Base-by-base conservation (phyloP, 148 eudicot genomes). In the Fagopyrum tataricum region DNA sequence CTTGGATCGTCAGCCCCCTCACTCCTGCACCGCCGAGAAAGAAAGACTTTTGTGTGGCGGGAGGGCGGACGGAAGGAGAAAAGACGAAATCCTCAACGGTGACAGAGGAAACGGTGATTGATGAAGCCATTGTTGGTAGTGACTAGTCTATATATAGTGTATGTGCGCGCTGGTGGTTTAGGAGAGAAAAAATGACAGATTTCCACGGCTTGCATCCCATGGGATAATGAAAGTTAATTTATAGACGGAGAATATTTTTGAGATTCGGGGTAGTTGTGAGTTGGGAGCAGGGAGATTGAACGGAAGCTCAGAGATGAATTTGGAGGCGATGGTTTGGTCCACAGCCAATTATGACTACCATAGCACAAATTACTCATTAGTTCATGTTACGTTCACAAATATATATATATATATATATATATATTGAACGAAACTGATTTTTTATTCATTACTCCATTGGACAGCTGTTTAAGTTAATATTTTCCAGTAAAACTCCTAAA, bases 11-110 rank as follows among this genome's bases (percentile, higher is more conserved):
- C 82, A 93, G 56, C 3, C 89, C 92, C 78, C 98, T 86, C 79
- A 56, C 96, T 43, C 96, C 98, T 93, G 96, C 96, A 73, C 93
- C 96, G 69, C 79, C 96, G 73, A 90, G 93, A 83, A 90, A 82
- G 77, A 92, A 83, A 11, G 88, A 26, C 8, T 82, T 82, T 49
- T 72, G 62, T 59, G 91, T 74, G 77, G 86, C 86, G 7, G 93
- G 97, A 51, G 93, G 86, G 53, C 85, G 88, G 37, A 80, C 89
- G 3, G 87, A 39, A 7, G 88, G 48, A n/a, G 95, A 87, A 71
- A 92, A 89, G 11, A 82, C 83, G 24, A 75, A 76, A 75, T 76
- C 74, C 37, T 89, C 97, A 24, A 92, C 81, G 40, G 81, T 67
- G 13, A 87, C 58, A 42, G 72, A 9, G 72, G 72, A 18, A 39